phyloP scores from a whole-genome alignment of 768 basidiomycete genomes.

The Leccinum variicolor region DNA sequence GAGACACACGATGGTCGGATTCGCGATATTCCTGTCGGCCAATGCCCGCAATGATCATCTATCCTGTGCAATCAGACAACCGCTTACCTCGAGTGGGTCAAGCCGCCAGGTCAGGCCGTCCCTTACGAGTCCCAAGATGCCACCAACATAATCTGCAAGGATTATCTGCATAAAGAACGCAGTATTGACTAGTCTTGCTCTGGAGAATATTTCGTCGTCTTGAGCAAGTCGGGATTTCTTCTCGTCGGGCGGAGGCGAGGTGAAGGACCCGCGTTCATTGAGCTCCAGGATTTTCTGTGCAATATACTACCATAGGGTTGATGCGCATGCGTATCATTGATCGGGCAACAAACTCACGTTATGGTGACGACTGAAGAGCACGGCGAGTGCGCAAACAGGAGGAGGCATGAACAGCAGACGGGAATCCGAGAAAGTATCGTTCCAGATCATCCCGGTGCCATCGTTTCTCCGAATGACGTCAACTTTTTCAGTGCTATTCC shows the following conservation, averaged over 20 bases:
- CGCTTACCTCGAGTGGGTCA: constrained; percentile 56
- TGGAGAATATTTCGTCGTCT: constrained; percentile 76
- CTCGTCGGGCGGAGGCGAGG: constrained; percentile 15
- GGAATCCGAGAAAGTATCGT: constrained; percentile 68
- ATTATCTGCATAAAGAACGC: constrained; percentile 70
- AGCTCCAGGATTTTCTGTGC: constrained; percentile 64
- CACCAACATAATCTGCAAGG: constrained; percentile 69
- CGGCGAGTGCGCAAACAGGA: constrained; percentile 59
- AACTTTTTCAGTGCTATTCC: constrained; percentile 47
- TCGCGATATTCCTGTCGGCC: constrained; percentile 48
- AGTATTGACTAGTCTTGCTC: constrained; percentile 70
- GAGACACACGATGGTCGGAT: constrained; percentile 46
- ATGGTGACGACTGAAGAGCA: constrained; percentile 71
- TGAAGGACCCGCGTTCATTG: constrained; percentile 59
- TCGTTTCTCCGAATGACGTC: constrained; percentile 55
- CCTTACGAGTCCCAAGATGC: constrained; percentile 65
- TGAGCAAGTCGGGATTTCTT: constrained; percentile 37
- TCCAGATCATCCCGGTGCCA: constrained; percentile 61
- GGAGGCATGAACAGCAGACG: constrained; percentile 73
- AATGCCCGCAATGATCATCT: not conserved
- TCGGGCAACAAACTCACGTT: constrained; percentile 45
- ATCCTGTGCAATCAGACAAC: not conserved
- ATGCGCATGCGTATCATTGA: not conserved
- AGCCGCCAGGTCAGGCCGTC: constrained; percentile 67
- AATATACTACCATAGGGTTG: constrained; percentile 48